phyloP scores from a whole-genome alignment of 2,329 filamentous ascomycete genomes.

The Diaporthe citrichinensis region DNA sequence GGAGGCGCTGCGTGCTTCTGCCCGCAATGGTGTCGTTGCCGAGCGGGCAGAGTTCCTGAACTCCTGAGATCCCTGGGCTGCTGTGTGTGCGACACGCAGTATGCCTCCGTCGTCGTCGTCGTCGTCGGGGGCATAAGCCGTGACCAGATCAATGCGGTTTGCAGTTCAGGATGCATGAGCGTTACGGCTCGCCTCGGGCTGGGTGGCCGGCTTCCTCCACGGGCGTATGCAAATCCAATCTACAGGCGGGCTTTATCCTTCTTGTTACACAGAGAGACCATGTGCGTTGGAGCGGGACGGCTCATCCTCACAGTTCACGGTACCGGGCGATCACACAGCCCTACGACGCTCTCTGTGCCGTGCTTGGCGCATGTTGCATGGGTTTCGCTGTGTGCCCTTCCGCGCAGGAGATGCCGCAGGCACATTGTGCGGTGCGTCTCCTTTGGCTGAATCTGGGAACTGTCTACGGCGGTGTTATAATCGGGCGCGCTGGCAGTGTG shows the following conservation, averaged over 20 bases:
- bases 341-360: slow-evolving; percentile 24
- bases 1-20: not conserved
- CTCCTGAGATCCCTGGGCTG: not conserved
- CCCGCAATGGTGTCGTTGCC: not conserved
- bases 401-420: slow-evolving; percentile 7
- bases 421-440: not conserved
- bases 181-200: not conserved
- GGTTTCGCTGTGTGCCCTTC: not conserved
- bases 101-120: not conserved
- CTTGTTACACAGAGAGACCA: not conserved
- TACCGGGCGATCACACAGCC: slow-evolving; percentile 26
- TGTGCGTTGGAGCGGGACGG: not conserved
- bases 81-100: not conserved
- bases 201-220: not conserved
- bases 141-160: not conserved
- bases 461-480: not conserved
- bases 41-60: not conserved
- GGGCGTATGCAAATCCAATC: not conserved
- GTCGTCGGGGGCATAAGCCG: not conserved
- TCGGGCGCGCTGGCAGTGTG: not conserved
- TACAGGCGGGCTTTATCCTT: not conserved
- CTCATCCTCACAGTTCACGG: not conserved
- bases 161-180: not conserved
- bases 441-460: not conserved
- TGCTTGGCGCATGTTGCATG: slow-evolving; percentile 27